These are phyloP conservation scores for Moniliophthora roreri DNA, from an alignment of 1,284 basidiomycete species.

Conservation along the genomic window DNA sequence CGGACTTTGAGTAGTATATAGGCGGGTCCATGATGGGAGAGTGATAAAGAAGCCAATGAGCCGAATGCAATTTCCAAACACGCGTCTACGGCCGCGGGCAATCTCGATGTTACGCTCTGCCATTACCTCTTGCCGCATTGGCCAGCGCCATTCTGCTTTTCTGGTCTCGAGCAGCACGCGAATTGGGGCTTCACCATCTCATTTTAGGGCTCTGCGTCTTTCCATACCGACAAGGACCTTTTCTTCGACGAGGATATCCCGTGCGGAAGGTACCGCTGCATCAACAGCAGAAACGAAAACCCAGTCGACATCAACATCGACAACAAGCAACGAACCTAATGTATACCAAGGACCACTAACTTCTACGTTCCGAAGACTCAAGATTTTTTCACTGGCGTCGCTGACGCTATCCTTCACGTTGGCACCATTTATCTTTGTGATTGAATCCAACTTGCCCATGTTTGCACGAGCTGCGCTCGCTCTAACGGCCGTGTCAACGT, in stretches of 20 bases:
- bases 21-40: conserved; percentile 54
- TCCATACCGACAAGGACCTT: neutral
- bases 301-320: neutral
- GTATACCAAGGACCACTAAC: conserved; percentile 64
- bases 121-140: conserved; percentile 7
- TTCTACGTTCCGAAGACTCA: conserved; percentile 72
- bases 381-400: conserved; percentile 82
- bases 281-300: neutral
- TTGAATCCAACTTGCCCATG: conserved; percentile 74
- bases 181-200: too few species aligned
- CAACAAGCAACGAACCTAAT: conserved; percentile 13
- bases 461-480: conserved; percentile 72
- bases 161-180: too few species aligned
- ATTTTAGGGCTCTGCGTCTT: neutral
- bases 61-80: neutral
- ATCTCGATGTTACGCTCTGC: conserved; percentile 12
- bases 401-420: conserved; percentile 70
- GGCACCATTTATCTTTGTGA: conserved; percentile 78
- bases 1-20: conserved; percentile 73
- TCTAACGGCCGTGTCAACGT: conserved; percentile 69
- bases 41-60: neutral
- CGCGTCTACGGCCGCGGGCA: neutral
- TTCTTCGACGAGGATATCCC: neutral
- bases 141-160: too few species aligned
- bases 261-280: neutral